These are phyloP conservation scores for Fomitopsis schrenkii DNA, from an alignment of 1,284 basidiomycete genomes.

Conservation along the genomic window DNA sequence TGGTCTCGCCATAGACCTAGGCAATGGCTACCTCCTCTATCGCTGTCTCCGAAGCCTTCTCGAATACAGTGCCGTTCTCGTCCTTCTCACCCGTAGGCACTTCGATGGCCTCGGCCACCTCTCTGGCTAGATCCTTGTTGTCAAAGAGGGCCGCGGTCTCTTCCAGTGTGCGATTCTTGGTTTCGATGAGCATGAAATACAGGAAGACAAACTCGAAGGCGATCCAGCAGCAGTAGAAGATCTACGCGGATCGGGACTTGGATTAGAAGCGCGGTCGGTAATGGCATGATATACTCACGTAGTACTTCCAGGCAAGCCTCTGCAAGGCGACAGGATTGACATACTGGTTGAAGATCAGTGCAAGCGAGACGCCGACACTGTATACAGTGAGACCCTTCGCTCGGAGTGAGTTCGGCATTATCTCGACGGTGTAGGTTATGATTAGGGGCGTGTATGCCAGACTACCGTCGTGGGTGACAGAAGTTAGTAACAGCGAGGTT, in stretches of 20 bases:
- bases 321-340: slow-evolving; percentile 39
- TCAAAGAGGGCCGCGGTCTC: slow-evolving; percentile 11
- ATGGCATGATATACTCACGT: slow-evolving; percentile 19
- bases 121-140: slow-evolving; percentile 3
- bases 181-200: slow-evolving; percentile 48
- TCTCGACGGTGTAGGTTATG: slow-evolving; percentile 48
- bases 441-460: slow-evolving; percentile 11
- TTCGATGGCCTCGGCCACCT: not conserved
- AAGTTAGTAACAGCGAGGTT: not conserved
- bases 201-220: slow-evolving; percentile 53
- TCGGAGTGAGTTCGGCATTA: slow-evolving; percentile 51
- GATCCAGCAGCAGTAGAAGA: slow-evolving; percentile 30
- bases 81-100: not conserved
- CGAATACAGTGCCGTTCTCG: not conserved
- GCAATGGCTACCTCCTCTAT: not conserved
- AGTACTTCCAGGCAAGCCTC: slow-evolving; percentile 33
- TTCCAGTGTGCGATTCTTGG: slow-evolving; percentile 26
- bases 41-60: slow-evolving; percentile 3
- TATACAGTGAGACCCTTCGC: slow-evolving; percentile 60
- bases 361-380: slow-evolving; percentile 46
- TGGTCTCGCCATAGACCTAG: not conserved
- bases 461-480: not conserved
- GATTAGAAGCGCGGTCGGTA: not conserved
- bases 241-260: slow-evolving; percentile 5
- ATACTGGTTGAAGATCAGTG: slow-evolving; percentile 60